These are phyloP conservation scores for Cochlearia excelsa DNA, from an alignment of 345 rosid species.

Conservation along the genomic window DNA sequence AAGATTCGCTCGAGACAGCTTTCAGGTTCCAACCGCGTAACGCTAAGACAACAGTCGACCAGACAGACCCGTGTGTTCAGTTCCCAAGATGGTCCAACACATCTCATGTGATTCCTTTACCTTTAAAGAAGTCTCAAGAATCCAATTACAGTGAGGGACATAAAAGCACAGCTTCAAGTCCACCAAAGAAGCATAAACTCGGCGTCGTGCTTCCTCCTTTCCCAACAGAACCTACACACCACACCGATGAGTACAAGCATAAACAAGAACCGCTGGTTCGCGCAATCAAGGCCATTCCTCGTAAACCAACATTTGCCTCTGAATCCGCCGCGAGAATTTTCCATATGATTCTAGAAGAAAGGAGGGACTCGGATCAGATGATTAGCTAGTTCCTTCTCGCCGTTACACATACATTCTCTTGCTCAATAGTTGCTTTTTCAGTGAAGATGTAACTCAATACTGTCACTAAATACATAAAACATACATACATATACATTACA, in stretches of 20 bases:
- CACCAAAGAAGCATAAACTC: slow-evolving; percentile 42
- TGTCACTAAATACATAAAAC: slow-evolving; percentile 29
- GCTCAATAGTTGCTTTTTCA: slow-evolving; percentile 18
- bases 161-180: slow-evolving; percentile 65
- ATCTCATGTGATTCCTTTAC: slow-evolving; percentile 40
- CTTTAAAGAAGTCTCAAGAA: slow-evolving; percentile 39
- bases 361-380: slow-evolving; percentile 41
- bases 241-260: slow-evolving; percentile 22
- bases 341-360: slow-evolving; percentile 59
- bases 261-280: slow-evolving; percentile 32
- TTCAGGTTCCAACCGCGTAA: slow-evolving; percentile 41
- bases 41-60: slow-evolving; percentile 41
- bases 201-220: slow-evolving; percentile 55
- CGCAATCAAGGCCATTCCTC: slow-evolving; percentile 65
- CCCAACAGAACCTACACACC: slow-evolving; percentile 43
- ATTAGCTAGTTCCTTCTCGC: slow-evolving; percentile 30
- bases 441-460: slow-evolving; percentile 1
- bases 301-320: slow-evolving; percentile 50
- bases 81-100: slow-evolving; percentile 41
- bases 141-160: slow-evolving; percentile 56
- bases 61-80: slow-evolving; percentile 35
- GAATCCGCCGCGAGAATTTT: slow-evolving; percentile 64
- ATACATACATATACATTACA: slow-evolving; percentile 18
- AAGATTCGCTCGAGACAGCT: slow-evolving; percentile 40
- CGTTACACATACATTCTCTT: slow-evolving; percentile 15